Base-by-base conservation (phyloP, 2,329 filamentous ascomycete species). In the Neofusicoccum umdonicola region DNA sequence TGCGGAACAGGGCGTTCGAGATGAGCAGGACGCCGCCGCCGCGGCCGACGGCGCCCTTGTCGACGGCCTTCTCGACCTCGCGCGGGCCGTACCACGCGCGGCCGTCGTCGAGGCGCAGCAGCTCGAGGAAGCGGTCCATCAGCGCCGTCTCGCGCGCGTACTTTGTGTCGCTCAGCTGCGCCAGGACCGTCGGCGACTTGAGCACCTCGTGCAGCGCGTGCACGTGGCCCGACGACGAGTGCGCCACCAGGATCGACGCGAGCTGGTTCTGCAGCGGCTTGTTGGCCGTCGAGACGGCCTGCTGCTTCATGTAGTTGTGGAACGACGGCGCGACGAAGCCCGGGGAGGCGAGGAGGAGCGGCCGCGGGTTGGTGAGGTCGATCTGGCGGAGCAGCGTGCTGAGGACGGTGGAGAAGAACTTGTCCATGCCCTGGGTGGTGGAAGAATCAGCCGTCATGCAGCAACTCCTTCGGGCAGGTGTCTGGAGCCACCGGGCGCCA, bases 141-240 rank as follows among this genome's bases (percentile, higher is more conserved):
- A 92, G 83, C 42, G 84, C 85, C 1, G 92, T 92, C 77, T 97
- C 93, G 66, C 88, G 87, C 2, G 91, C 89, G 74, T 95, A 97
- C 72, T 94, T 95, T 68, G 93, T 95, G 74, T 97, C 88, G 66
- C 89, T 88, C 71, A 98, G 87, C 68, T 90, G 89, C 1, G 85
- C 84, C 58, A 90, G 84, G 8, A 97, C 91, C 64, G 92, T 89
- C 1, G 89, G 87, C 58, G 89, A 93, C 72, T 91, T 89, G 54
- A 99, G 85, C 0, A 97, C 89, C 76, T 98, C 93, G 70, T 92
- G 90, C 34, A 99, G 83, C 51, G 90, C 90, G 79, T 98, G 92
- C 15, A 97, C 80, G 73, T 97, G 91, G 0, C 92, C 93, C 0
- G 92, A 91, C 63, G 90, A 91, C 13, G 91, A 88, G 76, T 97